These are phyloP conservation scores for Sechiopsis laciniata DNA, from an alignment of 306 rosid species.

Conservation along the genomic window DNA sequence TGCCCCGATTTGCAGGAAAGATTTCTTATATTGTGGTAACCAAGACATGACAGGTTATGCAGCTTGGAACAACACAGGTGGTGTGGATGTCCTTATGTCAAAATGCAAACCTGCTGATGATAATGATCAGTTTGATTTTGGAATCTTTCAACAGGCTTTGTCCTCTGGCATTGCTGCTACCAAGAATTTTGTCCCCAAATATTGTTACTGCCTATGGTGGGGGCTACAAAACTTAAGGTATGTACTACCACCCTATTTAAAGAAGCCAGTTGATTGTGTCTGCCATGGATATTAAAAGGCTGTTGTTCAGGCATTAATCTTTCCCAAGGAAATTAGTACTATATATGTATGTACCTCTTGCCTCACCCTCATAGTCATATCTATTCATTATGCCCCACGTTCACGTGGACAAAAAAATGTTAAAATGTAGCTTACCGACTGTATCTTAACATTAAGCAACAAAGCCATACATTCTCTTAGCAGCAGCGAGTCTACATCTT, in stretches of 20 bases:
- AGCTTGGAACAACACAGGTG: constrained; percentile 38
- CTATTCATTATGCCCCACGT: not conserved
- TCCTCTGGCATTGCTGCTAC: constrained; percentile 56
- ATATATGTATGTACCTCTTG: not conserved
- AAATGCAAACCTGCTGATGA: constrained; percentile 38
- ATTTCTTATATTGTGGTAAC: constrained; percentile 66
- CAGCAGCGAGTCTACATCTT: not conserved
- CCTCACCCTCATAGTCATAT: not conserved
- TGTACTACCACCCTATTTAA: constrained; percentile 3
- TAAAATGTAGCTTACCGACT: too few species aligned
- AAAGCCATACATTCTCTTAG: too few species aligned
- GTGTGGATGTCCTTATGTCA: constrained; percentile 10
- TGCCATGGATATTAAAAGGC: not conserved
- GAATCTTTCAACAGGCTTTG: constrained; percentile 67
- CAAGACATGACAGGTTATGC: constrained; percentile 28
- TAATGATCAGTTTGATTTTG: constrained; percentile 53
- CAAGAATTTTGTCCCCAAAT: constrained; percentile 57
- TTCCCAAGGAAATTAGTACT: not conserved
- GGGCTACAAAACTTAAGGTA: constrained; percentile 95
- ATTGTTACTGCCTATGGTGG: constrained; percentile 98
- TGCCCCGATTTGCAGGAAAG: constrained; percentile 28
- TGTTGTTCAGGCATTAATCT: too few species aligned
- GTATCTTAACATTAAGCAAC: not conserved
- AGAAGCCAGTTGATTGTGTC: not conserved
- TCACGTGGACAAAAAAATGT: not conserved